Conservation (phyloP, 257 asterid genomes). For the Lithospermum erythrorhizon region DNA sequence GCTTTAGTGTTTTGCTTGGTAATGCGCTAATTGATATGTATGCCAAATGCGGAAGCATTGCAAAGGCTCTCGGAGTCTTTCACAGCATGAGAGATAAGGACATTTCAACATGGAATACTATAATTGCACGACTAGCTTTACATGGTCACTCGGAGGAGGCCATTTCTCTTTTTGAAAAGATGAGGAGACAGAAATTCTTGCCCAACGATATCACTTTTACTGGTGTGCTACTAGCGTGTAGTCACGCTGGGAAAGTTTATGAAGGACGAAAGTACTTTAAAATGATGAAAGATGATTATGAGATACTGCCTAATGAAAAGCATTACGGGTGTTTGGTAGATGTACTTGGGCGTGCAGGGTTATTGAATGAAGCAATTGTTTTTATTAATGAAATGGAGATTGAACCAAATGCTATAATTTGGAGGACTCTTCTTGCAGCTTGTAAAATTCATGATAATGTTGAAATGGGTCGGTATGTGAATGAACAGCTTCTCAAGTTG, state of each 20-base stretch:
- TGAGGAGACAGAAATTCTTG: slow-evolving; percentile 36
- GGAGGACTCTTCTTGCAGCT: slow-evolving; percentile 73
- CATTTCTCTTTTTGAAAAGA: slow-evolving; percentile 48
- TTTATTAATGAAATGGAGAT: slow-evolving; percentile 42
- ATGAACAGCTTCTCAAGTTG: slow-evolving; percentile 33
- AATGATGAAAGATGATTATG: slow-evolving; percentile 32
- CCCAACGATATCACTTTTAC: slow-evolving; percentile 58
- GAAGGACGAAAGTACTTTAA: slow-evolving; percentile 43
- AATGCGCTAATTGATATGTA: slow-evolving; percentile 74
- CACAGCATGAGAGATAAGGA: slow-evolving; percentile 47
- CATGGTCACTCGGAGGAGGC: slow-evolving; percentile 43
- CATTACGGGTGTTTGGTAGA: slow-evolving; percentile 78
- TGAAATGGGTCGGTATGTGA: slow-evolving; percentile 54
- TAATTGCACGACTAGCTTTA: slow-evolving; percentile 49
- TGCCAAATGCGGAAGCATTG: slow-evolving; percentile 53
- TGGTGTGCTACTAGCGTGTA: slow-evolving; percentile 51
- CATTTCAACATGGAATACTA: slow-evolving; percentile 48
- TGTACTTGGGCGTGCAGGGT: slow-evolving; percentile 59
- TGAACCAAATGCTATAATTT: slow-evolving; percentile 55
- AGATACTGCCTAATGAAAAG: slow-evolving; percentile 39
- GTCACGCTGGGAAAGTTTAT: slow-evolving; percentile 54
- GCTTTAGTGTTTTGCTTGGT: slow-evolving; percentile 28
- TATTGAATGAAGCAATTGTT: slow-evolving; percentile 52
- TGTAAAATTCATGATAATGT: slow-evolving; percentile 56
- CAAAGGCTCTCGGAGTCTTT: slow-evolving; percentile 46